These are phyloP conservation scores for Mycogone perniciosa DNA, from an alignment of 2,329 filamentous ascomycete genomes.

Conservation along the genomic window DNA sequence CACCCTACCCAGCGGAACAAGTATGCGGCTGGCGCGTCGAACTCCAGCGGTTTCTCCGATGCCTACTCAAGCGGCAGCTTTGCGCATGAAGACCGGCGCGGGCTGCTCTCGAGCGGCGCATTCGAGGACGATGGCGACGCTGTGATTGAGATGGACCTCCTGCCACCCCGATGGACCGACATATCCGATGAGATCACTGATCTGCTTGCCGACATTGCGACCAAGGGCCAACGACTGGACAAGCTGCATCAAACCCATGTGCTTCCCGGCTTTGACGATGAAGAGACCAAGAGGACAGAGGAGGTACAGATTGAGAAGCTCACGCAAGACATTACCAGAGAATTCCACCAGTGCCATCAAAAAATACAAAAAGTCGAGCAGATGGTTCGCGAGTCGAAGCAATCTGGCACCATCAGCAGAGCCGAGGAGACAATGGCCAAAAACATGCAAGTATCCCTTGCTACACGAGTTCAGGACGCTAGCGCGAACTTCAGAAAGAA, in stretches of 20 bases:
- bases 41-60: constrained; percentile 53
- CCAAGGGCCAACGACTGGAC: constrained; percentile 78
- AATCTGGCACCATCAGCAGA: constrained; percentile 63
- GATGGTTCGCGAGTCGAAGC: constrained; percentile 76
- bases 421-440: constrained; percentile 93
- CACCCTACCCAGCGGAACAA: constrained; percentile 82
- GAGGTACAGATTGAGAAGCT: constrained; percentile 85
- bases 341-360: constrained; percentile 84
- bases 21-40: constrained; percentile 46
- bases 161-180: constrained; percentile 94
- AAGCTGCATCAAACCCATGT: constrained; percentile 96
- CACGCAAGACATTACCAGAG: constrained; percentile 82
- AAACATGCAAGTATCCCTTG: constrained; percentile 91
- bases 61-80: constrained; percentile 44
- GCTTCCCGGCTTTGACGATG: constrained; percentile 92
- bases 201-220: constrained; percentile 69
- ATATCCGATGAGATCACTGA: constrained; percentile 90
- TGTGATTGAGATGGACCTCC: constrained; percentile 95
- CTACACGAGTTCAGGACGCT: constrained; percentile 80
- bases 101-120: constrained; percentile 73
- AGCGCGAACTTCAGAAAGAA: constrained; percentile 94
- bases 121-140: constrained; percentile 86
- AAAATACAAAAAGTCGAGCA: constrained; percentile 82
- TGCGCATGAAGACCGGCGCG: constrained; percentile 54
- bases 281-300: constrained; percentile 78